A percentile compares a stretch with the other conserved stretches of the same genome.
phyloP scores from a whole-genome alignment of 345 rosid genomes.

The Murraya paniculata region DNA sequence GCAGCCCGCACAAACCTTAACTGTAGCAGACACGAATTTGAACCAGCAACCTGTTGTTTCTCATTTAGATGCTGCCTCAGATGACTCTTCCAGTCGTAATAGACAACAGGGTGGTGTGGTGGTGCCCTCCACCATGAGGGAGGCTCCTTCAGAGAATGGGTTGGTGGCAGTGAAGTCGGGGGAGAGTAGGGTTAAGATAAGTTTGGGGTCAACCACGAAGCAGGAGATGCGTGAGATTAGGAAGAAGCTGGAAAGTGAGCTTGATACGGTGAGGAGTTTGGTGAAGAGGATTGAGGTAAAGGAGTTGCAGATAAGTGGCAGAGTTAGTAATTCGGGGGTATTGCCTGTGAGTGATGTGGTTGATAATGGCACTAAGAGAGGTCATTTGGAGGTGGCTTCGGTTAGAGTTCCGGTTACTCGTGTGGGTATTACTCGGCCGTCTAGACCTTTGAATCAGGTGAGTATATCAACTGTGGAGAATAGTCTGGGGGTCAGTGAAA shows the following conservation, averaged over 20 bases:
- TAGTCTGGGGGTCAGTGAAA: slow-evolving; percentile 60
- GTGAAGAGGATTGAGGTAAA: slow-evolving; percentile 80
- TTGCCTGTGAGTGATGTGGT: slow-evolving; percentile 29
- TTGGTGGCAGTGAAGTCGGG: slow-evolving; percentile 39
- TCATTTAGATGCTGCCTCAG: slow-evolving; percentile 26
- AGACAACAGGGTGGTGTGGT: slow-evolving; percentile 22
- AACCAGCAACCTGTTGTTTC: slow-evolving; percentile 33
- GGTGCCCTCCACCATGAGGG: slow-evolving; percentile 16
- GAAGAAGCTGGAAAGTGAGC: slow-evolving; percentile 79
- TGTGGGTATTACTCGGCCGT: slow-evolving; percentile 56
- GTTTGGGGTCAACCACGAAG: slow-evolving; percentile 53
- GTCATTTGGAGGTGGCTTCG: slow-evolving; percentile 59
- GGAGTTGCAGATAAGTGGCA: slow-evolving; percentile 55
- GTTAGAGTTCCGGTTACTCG: slow-evolving; percentile 45
- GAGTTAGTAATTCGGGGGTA: slow-evolving; percentile 35
- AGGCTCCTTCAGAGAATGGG: slow-evolving; percentile 36
- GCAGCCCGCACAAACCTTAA: slow-evolving; percentile 30
- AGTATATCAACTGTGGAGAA: slow-evolving; percentile 72
- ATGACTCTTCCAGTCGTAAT: slow-evolving; percentile 37
- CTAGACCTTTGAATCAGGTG: slow-evolving; percentile 73
- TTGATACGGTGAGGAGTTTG: slow-evolving; percentile 64
- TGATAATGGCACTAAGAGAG: slow-evolving; percentile 56
- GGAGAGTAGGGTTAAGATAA: slow-evolving; percentile 50
- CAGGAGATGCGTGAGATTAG: slow-evolving; percentile 60
- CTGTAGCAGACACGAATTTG: slow-evolving; percentile 30